Evolutionary conservation across 148 eudicot genomes (phyloP), one percentile per base, ranked within the genome.

Genomic region (Rhododendron mucronatum): DNA sequence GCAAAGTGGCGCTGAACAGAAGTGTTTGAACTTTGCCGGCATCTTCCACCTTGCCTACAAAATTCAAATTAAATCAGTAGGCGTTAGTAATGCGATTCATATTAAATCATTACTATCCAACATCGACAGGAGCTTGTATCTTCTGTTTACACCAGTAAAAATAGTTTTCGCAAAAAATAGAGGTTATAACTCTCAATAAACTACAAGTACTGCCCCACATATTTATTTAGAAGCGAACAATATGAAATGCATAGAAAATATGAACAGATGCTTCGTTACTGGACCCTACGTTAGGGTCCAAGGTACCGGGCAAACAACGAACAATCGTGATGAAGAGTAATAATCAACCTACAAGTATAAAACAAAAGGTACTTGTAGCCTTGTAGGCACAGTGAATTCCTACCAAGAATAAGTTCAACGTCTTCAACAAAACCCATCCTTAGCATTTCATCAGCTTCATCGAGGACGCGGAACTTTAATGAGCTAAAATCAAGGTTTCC

Each of bases 401-500:
- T 88, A 95, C 99, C 96, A 61, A 96, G 84, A 78, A 95, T 96
- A 65, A 93, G 92, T 88, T 96, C 98, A 85, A 96, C 98, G 86
- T 96, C 99, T 11, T 95, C 98, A 88, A 96, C 98, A 84, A 96
- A 96, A 78, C 99, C 99, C 96, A 94, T 95, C 84, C 89, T 93
- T 71, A 96, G 89, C 98, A 96, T 96, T 89, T 96, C 99, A 91
- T 96, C 99, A 88, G 98, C 95, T 91, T 97, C 98, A 87, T 97
- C 99, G 53, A 97, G 96, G 84, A 95, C 96, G 23, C 99, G 95
- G 86, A 97, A 94, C 83, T 91, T 94, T 69, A 97, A 87, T 7
- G 94, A 91, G 85, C 99, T 91, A 65, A 95, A 90, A 88, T 97
- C 92, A 86, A 97, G 91, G 89, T 87, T 87, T 53, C 92, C 95